Conservation (phyloP, 179 eudicot species). For the Nepenthes alata region DNA sequence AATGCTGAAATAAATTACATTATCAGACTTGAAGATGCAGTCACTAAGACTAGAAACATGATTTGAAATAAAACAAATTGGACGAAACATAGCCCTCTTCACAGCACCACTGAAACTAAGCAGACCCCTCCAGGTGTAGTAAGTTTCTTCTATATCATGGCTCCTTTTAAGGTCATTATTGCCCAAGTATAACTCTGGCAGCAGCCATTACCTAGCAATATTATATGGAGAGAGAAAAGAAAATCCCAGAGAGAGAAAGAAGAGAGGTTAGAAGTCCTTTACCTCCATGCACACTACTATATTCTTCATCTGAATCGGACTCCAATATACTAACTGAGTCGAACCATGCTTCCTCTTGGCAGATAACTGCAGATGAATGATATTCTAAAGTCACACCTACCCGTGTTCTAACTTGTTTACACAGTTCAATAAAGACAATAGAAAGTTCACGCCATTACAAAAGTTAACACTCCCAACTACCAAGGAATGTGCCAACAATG, state of each 20-base stretch:
- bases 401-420: no score
- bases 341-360: slow-evolving; percentile 75
- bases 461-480: no score
- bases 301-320: slow-evolving; percentile 67
- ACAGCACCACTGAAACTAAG: neutral
- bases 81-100: neutral
- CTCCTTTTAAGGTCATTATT: no score
- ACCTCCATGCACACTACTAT: slow-evolving; percentile 67
- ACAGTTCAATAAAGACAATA: no score
- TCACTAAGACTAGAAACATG: neutral
- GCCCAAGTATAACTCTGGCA: no score
- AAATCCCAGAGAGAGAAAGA: neutral
- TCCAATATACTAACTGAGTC: slow-evolving; percentile 63
- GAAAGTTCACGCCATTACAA: no score
- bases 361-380: slow-evolving; percentile 2
- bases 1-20: neutral
- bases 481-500: no score
- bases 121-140: neutral
- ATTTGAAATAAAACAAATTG: neutral
- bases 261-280: neutral
- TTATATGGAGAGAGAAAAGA: neutral
- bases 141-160: neutral
- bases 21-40: neutral
- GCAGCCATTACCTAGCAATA: slow-evolving; percentile 12
- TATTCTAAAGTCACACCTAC: no score